A percentile compares a stretch with the other conserved stretches of the same genome.
These are phyloP conservation scores for Tetrahymena elliotti DNA, from an alignment of 73 alveolate species.

Conservation along the genomic window DNA sequence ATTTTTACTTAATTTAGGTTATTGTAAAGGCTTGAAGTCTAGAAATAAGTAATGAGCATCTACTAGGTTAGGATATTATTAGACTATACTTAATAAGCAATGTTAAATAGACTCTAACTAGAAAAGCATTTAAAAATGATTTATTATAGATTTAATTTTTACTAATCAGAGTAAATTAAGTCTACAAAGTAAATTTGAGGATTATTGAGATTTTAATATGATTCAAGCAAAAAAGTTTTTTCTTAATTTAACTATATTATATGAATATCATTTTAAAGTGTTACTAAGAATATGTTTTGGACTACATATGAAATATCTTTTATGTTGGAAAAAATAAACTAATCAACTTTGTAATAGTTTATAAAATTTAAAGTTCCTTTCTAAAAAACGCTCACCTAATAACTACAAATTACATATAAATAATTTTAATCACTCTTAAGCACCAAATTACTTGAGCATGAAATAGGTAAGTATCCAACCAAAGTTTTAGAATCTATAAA, in stretches of 20 bases:
- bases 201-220: background rate
- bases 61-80: background rate
- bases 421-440: background rate
- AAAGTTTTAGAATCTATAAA: background rate
- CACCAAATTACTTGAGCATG: background rate
- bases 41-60: background rate
- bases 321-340: background rate
- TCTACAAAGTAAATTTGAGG: background rate
- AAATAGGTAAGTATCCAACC: background rate
- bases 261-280: background rate
- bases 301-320: background rate
- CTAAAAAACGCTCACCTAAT: background rate
- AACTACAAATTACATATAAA: background rate
- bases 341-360: background rate
- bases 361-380: background rate
- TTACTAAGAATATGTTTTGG: background rate
- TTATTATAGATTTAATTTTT: background rate
- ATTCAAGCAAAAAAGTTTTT: background rate
- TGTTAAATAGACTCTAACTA: background rate
- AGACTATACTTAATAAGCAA: background rate
- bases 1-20: background rate
- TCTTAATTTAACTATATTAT: background rate
- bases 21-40: background rate
- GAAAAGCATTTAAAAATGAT: background rate
- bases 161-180: background rate